A percentile compares a stretch with the other conserved stretches of the same genome.
phyloP scores from a whole-genome alignment of 352 stramenopile genomes.

The Pythium aphanidermatum region DNA sequence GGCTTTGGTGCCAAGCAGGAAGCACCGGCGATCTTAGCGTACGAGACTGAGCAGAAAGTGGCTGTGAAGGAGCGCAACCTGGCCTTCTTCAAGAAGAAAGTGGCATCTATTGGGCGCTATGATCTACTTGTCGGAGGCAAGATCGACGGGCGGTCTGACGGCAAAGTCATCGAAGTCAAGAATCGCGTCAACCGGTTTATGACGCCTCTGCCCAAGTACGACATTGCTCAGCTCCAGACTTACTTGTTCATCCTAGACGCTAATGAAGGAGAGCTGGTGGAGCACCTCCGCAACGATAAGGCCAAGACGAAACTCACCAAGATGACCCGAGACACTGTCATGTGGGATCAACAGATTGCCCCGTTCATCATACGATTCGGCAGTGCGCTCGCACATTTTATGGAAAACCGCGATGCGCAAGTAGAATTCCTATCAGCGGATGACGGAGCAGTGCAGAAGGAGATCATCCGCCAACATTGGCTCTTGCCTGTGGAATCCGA shows the following conservation, averaged over 20 bases:
- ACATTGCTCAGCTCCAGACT: slow-evolving; percentile 78
- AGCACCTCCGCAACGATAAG: slow-evolving; percentile 57
- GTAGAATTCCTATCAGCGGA: slow-evolving; percentile 38
- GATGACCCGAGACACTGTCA: slow-evolving; percentile 50
- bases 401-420: slow-evolving; percentile 54
- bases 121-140: slow-evolving; percentile 74
- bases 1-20: slow-evolving; percentile 63
- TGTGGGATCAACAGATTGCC: slow-evolving; percentile 64
- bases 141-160: slow-evolving; percentile 70
- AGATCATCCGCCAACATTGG: slow-evolving; percentile 77
- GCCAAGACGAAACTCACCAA: slow-evolving; percentile 62
- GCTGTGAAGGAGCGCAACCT: slow-evolving; percentile 67
- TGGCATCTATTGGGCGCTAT: slow-evolving; percentile 38
- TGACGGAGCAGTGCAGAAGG: slow-evolving; percentile 35
- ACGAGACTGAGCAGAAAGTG: slow-evolving; percentile 51
- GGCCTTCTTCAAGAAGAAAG: slow-evolving; percentile 65
- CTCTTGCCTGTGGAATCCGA: slow-evolving; percentile 16
- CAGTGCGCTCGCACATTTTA: slow-evolving; percentile 64
- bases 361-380: slow-evolving; percentile 67
- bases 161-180: slow-evolving; percentile 83
- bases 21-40: slow-evolving; percentile 56
- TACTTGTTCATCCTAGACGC: slow-evolving; percentile 75
- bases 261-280: slow-evolving; percentile 69
- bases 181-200: slow-evolving; percentile 73
- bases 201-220: slow-evolving; percentile 67